Evolutionary conservation across 331 rosid genomes (phyloP).

Genomic region (Erythrophleum ivorense): DNA sequence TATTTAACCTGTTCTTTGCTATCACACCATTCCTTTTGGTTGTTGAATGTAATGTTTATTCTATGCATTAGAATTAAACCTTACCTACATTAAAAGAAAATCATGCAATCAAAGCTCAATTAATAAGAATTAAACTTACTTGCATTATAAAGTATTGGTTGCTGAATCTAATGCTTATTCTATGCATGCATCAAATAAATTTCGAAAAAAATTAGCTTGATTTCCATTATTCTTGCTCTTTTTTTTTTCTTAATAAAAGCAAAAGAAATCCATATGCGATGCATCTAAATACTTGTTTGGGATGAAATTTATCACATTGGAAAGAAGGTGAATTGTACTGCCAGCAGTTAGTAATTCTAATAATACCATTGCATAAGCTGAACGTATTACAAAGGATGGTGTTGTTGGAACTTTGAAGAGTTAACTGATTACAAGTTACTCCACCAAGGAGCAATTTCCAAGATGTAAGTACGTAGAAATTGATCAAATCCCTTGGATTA

Average conservation of each 20-base stretch:
- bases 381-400: neutral
- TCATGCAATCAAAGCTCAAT: no score
- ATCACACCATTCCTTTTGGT: no score
- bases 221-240: neutral
- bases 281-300: neutral
- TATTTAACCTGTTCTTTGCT: no score
- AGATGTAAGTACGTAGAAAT: no score
- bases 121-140: neutral
- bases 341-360: neutral
- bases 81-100: no score
- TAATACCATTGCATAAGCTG: slow-evolving; percentile 16
- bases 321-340: neutral
- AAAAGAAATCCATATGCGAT: neutral
- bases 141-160: neutral
- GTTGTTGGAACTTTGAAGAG: neutral
- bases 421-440: slow-evolving; percentile 8
- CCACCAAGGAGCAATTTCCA: neutral
- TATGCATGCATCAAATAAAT: slow-evolving; percentile 17
- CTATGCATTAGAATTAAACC: no score
- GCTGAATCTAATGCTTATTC: slow-evolving; percentile 13
- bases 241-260: neutral
- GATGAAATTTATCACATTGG: neutral
- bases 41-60: no score
- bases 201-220: neutral
- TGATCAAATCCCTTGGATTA: no score